Base-by-base conservation (phyloP, 192 early-diverging fungal genomes). In the Linnemannia elongata region DNA sequence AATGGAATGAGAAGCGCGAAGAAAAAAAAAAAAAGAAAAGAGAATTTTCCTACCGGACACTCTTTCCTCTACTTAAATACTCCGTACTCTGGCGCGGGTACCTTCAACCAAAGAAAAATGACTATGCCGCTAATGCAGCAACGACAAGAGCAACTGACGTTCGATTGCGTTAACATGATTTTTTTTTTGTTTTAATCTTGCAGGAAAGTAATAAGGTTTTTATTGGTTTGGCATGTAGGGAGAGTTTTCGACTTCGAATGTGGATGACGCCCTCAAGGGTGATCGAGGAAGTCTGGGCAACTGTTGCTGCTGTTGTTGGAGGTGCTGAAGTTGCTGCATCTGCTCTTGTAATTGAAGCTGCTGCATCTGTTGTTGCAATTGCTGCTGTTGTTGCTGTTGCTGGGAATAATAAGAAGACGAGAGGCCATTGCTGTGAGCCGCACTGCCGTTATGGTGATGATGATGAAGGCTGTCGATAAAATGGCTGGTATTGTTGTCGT, bases 251-350 rank as follows among this genome's bases (percentile, higher is more conserved):
- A 66, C 60, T 33, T 66, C 60, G 13, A 66, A 66, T 13, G n/a
- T 66, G 60, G 41, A 33, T 38, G 72, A 74, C 20, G 78, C 13
- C 6, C 36, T 52, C 54, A 79, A 35, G 3, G 78, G 78, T 2
- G 78, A 80, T 63, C 78, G 78, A 54, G 78, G 55, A 74, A 74
- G 72, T 39, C 15, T 42, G 45, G 42, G 45, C 42, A 74, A 33
- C n/a, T 17, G 41, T 35, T 72, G 70, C 70, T 72, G 70, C 10
- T 42, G 70, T 12, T 42, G 41, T 6, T 45, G 44, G 4, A 45
- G 44, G 13, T 45, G 44, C 7, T 52, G 49, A 22, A 52, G 49
- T 2, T 22, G 49, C 8, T 42, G 75, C 52, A 57, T 10, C 39
- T 41, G 55, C 75, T 39, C 22, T 76, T 66, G 60, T 3, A 52